Evolutionary conservation across 2,329 filamentous ascomycete species (phyloP).

Genomic region (Thielaviopsis euricoi): DNA sequence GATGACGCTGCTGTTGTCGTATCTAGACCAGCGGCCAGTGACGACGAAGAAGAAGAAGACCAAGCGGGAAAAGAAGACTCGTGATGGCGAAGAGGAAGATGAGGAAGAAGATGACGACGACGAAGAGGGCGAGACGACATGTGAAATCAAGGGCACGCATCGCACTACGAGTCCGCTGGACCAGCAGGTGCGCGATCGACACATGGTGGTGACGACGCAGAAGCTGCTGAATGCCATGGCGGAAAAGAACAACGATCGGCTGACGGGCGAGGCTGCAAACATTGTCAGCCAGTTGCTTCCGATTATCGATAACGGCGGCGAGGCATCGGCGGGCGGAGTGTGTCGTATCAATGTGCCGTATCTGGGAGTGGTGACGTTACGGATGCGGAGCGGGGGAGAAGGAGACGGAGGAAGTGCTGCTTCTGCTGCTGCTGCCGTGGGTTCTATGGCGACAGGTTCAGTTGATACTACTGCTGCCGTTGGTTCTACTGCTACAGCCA

Average conservation of each 20-base stretch:
- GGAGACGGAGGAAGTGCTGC: too few species aligned
- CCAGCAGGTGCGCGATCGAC: constrained; percentile 21
- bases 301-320: constrained; percentile 20
- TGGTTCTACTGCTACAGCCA: too few species aligned
- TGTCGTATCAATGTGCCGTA: constrained; percentile 29
- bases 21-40: constrained; percentile 22
- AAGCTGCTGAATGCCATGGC: constrained; percentile 25
- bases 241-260: constrained; percentile 22
- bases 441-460: background rate
- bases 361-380: constrained; percentile 30
- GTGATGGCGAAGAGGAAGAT: too few species aligned
- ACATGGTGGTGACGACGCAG: constrained; percentile 21
- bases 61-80: too few species aligned
- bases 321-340: constrained; percentile 11
- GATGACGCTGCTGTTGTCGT: constrained; percentile 33
- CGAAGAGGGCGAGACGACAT: too few species aligned
- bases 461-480: background rate
- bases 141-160: background rate
- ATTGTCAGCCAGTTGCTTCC: constrained; percentile 28
- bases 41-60: background rate
- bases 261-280: constrained; percentile 25
- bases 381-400: constrained; percentile 11
- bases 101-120: too few species aligned
- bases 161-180: constrained; percentile 12
- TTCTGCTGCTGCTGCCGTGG: background rate